A percentile compares a stretch with the other conserved stretches of the same genome.
phyloP scores from a whole-genome alignment of 2,329 filamentous ascomycete genomes.

The Pleomassaria siparia region DNA sequence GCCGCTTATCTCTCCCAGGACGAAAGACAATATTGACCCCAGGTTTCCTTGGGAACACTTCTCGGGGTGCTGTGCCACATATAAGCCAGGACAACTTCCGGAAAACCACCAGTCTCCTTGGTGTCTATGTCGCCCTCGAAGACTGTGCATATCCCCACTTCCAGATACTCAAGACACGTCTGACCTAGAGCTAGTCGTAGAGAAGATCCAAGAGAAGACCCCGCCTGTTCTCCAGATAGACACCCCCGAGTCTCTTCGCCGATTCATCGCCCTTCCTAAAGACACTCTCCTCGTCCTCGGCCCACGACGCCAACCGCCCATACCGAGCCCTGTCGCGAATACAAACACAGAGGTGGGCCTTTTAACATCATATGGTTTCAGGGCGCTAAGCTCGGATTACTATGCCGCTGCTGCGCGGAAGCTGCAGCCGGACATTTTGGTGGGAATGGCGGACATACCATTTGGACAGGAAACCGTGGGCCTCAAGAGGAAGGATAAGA shows the following conservation, averaged over 20 bases:
- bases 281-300: constrained; percentile 71
- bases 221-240: constrained; percentile 57
- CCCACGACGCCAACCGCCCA: constrained; percentile 74
- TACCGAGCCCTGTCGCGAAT: constrained; percentile 69
- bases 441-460: constrained; percentile 75
- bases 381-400: constrained; percentile 65
- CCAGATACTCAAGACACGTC: constrained; percentile 16
- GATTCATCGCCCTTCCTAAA: constrained; percentile 72
- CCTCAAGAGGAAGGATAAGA: constrained; percentile 74
- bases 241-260: constrained; percentile 61
- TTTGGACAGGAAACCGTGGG: constrained; percentile 59
- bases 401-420: constrained; percentile 67
- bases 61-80: constrained; percentile 83
- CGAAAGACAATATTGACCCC: constrained; percentile 76
- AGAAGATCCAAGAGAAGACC: constrained; percentile 54
- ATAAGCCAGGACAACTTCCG: constrained; percentile 80
- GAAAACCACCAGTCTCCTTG: constrained; percentile 66
- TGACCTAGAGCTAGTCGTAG: constrained; percentile 60
- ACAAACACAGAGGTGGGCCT: constrained; percentile 72
- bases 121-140: constrained; percentile 81
- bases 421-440: constrained; percentile 77
- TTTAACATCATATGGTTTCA: constrained; percentile 85
- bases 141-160: constrained; percentile 69
- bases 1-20: constrained; percentile 63
- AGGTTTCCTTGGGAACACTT: constrained; percentile 76